phyloP scores from a whole-genome alignment of 179 eudicot genomes.

The Monotropa hypopitys region DNA sequence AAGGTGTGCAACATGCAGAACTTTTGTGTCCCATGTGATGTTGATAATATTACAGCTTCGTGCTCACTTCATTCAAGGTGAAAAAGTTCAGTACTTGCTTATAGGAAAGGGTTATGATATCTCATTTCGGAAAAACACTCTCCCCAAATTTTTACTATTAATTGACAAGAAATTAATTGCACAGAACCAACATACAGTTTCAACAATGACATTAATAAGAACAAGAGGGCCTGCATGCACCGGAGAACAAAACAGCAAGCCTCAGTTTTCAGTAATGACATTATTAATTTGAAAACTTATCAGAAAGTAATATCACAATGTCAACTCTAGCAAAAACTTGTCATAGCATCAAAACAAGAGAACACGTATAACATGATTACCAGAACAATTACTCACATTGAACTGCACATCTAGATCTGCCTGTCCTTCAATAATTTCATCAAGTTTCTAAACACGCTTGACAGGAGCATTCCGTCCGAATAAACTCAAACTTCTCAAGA shows the following conservation, averaged over 20 bases:
- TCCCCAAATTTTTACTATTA: neutral
- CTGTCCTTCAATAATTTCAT: constrained; percentile 76
- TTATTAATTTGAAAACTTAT: neutral
- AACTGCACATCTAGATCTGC: constrained; percentile 92
- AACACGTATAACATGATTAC: neutral
- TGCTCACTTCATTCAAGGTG: no score
- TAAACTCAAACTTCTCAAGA: constrained; percentile 62
- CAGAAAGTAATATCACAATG: neutral
- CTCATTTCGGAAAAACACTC: neutral
- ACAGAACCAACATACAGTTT: neutral
- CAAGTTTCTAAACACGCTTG: constrained; percentile 72
- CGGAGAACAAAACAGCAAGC: neutral
- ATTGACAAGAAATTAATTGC: neutral
- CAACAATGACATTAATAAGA: neutral
- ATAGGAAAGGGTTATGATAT: neutral
- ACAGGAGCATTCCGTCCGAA: constrained; percentile 80
- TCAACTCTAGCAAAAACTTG: neutral
- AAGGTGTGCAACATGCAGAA: neutral
- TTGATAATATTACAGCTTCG: neutral
- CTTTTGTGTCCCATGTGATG: neutral
- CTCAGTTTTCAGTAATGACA: neutral
- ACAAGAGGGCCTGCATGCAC: neutral
- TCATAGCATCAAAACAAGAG: neutral
- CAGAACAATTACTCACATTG: constrained; percentile 33
- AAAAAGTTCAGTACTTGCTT: neutral